These are phyloP conservation scores for Cymbopogon citratus DNA, from an alignment of 176 grass and related monocot genomes.

Conservation along the genomic window DNA sequence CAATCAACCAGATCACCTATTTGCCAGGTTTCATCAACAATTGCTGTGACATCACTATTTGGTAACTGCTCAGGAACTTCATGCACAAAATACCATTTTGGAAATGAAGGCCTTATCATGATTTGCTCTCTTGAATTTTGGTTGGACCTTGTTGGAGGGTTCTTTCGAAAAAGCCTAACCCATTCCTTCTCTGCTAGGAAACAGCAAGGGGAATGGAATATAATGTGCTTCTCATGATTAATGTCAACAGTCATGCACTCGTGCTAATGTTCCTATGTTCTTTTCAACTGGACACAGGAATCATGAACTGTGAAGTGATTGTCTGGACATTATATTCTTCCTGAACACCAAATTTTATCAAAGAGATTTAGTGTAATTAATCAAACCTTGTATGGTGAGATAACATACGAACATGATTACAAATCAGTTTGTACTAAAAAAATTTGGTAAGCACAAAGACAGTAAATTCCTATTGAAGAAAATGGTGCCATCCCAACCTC, in stretches of 20 bases:
- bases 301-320: background rate
- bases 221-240: background rate
- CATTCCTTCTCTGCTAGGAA: conserved; percentile 39
- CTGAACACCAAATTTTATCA: background rate
- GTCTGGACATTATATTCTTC: background rate
- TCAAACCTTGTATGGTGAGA: background rate
- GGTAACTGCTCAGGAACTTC: conserved; percentile 25
- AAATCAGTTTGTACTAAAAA: background rate
- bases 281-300: conserved; percentile 7
- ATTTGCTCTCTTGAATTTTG: conserved; percentile 24
- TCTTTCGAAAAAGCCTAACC: conserved; percentile 40
- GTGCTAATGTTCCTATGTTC: background rate
- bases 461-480: background rate
- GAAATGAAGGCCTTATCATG: conserved; percentile 68
- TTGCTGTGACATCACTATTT: conserved; percentile 28
- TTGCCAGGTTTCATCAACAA: conserved; percentile 43
- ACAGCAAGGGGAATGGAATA: background rate
- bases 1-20: conserved; percentile 61
- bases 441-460: background rate
- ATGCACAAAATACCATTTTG: conserved; percentile 33
- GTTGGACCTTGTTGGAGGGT: background rate
- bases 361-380: background rate
- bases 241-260: background rate
- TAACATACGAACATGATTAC: background rate
- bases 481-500: background rate